These are phyloP conservation scores for Platanthera guangdongensis DNA, from an alignment of 106 monocot genomes.

Conservation along the genomic window DNA sequence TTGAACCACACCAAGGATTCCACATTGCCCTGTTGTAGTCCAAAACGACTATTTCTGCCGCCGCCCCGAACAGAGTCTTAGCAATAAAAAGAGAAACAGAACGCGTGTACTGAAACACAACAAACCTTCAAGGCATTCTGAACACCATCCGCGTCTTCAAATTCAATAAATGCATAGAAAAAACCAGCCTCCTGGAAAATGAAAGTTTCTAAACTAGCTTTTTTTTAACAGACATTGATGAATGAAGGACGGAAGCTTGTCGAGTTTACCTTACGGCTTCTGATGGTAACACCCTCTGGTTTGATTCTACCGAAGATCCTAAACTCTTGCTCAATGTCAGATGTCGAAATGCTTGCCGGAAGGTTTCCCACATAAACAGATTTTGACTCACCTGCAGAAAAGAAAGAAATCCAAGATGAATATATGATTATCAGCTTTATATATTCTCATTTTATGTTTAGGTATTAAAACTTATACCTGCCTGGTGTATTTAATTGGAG, in stretches of 20 bases:
- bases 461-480: too few species aligned
- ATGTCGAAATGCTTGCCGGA: constrained; percentile 26
- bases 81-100: not conserved
- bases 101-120: not conserved
- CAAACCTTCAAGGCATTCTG: constrained; percentile 77
- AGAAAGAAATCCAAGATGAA: not conserved
- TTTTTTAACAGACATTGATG: not conserved
- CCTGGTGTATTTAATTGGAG: too few species aligned
- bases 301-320: constrained; percentile 55
- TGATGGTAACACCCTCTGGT: constrained; percentile 43
- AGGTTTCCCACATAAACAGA: constrained; percentile 80
- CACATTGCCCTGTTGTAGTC: too few species aligned
- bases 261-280: constrained; percentile 58
- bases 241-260: not conserved
- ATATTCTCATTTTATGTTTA: too few species aligned
- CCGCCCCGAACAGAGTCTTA: not conserved
- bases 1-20: too few species aligned
- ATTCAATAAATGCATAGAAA: constrained; percentile 77
- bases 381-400: constrained; percentile 46
- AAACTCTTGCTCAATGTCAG: constrained; percentile 62
- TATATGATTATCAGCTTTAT: not conserved
- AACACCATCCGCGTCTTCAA: constrained; percentile 52
- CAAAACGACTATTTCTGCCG: too few species aligned
- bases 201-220: not conserved
- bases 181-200: constrained; percentile 57